Conservation (phyloP, 164 flowering plant species). For the Macadamia tetraphylla region DNA sequence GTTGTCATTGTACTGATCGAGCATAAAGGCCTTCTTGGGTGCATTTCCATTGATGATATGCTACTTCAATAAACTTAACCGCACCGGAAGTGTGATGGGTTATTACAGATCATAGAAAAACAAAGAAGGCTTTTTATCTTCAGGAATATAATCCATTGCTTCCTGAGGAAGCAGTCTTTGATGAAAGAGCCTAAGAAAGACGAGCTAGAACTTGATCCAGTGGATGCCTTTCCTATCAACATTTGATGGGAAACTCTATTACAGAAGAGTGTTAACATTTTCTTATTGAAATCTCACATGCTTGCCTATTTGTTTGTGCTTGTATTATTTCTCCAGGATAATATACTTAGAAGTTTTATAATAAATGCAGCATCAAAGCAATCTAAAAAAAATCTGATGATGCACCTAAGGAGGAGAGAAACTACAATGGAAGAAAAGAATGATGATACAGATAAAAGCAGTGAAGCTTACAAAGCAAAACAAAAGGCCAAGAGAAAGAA, state of each 20-base stretch:
- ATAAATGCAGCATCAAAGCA: slow-evolving; percentile 36
- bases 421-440: slow-evolving; percentile 19
- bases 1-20: too few species aligned
- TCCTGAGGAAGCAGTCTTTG: too few species aligned
- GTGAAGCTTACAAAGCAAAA: slow-evolving; percentile 66
- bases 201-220: slow-evolving; percentile 58
- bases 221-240: slow-evolving; percentile 85
- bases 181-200: too few species aligned
- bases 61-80: too few species aligned
- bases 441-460: slow-evolving; percentile 23
- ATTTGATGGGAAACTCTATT: slow-evolving; percentile 62
- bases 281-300: not conserved
- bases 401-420: slow-evolving; percentile 29
- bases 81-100: too few species aligned
- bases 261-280: slow-evolving; percentile 59
- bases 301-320: not conserved
- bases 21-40: too few species aligned
- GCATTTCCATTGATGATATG: too few species aligned
- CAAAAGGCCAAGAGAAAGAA: slow-evolving; percentile 72
- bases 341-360: not conserved
- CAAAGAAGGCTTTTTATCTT: too few species aligned
- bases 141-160: too few species aligned
- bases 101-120: too few species aligned
- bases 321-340: not conserved
- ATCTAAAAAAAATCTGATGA: slow-evolving; percentile 25